Evolutionary conservation across 2,329 filamentous ascomycete genomes (phyloP), one percentile per base, ranked within the genome.

Genomic region (Teratosphaeria zuluensis): DNA sequence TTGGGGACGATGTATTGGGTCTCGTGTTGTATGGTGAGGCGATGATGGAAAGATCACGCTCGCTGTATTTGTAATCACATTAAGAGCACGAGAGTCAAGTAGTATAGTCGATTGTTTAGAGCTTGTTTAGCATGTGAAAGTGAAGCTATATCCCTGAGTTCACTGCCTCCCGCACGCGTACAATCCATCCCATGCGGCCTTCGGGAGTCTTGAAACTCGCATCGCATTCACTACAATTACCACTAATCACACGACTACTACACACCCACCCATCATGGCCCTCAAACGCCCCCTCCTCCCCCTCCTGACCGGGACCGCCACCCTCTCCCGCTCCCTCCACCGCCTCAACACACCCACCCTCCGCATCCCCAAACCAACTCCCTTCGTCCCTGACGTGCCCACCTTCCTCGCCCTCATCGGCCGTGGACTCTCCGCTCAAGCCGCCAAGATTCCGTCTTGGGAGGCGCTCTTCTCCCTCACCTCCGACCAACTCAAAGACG

Each of bases 361-460:
- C 14, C 71, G 70, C n/a, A 73, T 86, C 31, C 92, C 92, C 2
- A 70, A 80, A 28, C 88, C 91, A 0, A 95, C 88, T 42, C 89
- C 90, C 1, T 91, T 95, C 68, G 86, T 95, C 46, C 92, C 92
- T 33, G 87, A 96, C 72, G 84, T 90, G 48, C 72, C 81, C 66
- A 94, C 92, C 16, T 96, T 99, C 75, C 86, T 97, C 62, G 90
- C 83, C 38, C 80, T 96, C 60, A 96, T 97, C 75, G 94, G 94
- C 66, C 92, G 94, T 63, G 86, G 86, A 67, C 84, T 96, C 68
- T 85, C 82, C 69, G 84, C 88, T 70, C 90, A 96, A 77, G 83
- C 88, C 54, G 80, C 84, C 75, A 97, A 97, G 75, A 90, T 99
- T 67, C 85, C 89, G 2, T 87, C 88, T 11, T 97, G 94, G 94